Conservation (phyloP, 202 grass and related monocot species). For the Digitaria exilis region DNA sequence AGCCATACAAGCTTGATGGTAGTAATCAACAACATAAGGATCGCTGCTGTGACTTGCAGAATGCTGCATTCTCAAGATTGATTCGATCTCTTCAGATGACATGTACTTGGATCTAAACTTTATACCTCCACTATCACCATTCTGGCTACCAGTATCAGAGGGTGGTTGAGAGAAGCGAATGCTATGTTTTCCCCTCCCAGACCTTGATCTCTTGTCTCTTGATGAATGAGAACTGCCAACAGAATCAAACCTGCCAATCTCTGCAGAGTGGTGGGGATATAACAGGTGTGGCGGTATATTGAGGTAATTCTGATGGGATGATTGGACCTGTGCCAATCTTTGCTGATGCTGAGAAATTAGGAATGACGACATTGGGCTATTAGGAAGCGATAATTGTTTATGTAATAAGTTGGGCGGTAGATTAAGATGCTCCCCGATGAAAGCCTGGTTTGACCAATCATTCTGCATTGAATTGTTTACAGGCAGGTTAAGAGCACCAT, state of each 20-base stretch:
- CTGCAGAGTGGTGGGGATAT: conserved; percentile 52
- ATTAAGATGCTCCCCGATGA: conserved; percentile 57
- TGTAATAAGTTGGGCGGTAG: conserved; percentile 60
- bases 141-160: conserved; percentile 70
- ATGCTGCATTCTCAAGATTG: conserved; percentile 94
- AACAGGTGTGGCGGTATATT: conserved; percentile 65
- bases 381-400: conserved; percentile 65
- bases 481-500: conserved; percentile 49
- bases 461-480: conserved; percentile 53
- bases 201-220: conserved; percentile 73
- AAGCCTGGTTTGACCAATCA: conserved; percentile 61
- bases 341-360: conserved; percentile 82
- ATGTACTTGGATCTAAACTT: conserved; percentile 93
- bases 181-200: conserved; percentile 80
- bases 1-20: conserved; percentile 93
- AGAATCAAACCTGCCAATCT: conserved; percentile 65
- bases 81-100: conserved; percentile 98
- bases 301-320: conserved; percentile 57
- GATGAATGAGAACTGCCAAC: conserved; percentile 51
- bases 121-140: conserved; percentile 61
- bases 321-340: conserved; percentile 64
- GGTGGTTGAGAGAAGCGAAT: conserved; percentile 60
- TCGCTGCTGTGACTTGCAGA: conserved; percentile 86
- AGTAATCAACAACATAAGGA: conserved; percentile 94
- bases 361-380: conserved; percentile 62